These are phyloP conservation scores for Diutina pseudorugosa DNA, from an alignment of 1,139 yeast genomes.

Conservation along the genomic window DNA sequence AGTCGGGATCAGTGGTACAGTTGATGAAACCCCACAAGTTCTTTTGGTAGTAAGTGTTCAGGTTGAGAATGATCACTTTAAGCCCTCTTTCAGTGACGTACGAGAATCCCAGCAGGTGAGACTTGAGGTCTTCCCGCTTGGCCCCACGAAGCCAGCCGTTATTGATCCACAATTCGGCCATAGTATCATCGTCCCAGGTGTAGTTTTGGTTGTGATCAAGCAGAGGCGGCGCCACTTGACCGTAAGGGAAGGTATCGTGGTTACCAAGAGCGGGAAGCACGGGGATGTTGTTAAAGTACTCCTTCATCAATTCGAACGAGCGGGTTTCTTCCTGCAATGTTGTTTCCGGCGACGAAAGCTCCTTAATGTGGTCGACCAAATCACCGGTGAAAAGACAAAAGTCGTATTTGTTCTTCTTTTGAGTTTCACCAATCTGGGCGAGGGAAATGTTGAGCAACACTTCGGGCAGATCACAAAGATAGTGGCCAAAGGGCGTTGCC, in stretches of 20 bases:
- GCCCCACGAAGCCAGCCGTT: constrained; percentile 29
- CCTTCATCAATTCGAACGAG: constrained; percentile 41
- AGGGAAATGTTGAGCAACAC: constrained; percentile 43
- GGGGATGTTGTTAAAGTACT: constrained; percentile 40
- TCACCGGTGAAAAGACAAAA: constrained; percentile 64
- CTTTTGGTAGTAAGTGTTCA: constrained; percentile 54
- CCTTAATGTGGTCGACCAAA: constrained; percentile 48
- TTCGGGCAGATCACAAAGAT: constrained; percentile 56
- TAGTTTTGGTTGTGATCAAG: constrained; percentile 27
- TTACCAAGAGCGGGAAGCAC: constrained; percentile 60
- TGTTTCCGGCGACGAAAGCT: constrained; percentile 31
- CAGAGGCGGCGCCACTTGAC: constrained; percentile 45
- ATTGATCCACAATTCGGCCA: constrained; percentile 45
- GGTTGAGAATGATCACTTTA: constrained; percentile 52
- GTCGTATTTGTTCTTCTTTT: constrained; percentile 28
- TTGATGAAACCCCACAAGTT: constrained; percentile 54
- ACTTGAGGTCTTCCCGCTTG: constrained; percentile 16
- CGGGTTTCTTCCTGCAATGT: constrained; percentile 42
- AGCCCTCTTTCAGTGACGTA: constrained; percentile 44
- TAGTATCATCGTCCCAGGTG: constrained; percentile 47
- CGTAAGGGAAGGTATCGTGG: constrained; percentile 66
- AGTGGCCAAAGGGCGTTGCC: constrained; percentile 50
- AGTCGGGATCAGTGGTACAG: constrained; percentile 39
- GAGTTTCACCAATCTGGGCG: constrained; percentile 24
- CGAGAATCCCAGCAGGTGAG: constrained; percentile 55